Evolutionary conservation across 2,329 filamentous ascomycete genomes (phyloP).

Genomic region (Fusarium sp.): DNA sequence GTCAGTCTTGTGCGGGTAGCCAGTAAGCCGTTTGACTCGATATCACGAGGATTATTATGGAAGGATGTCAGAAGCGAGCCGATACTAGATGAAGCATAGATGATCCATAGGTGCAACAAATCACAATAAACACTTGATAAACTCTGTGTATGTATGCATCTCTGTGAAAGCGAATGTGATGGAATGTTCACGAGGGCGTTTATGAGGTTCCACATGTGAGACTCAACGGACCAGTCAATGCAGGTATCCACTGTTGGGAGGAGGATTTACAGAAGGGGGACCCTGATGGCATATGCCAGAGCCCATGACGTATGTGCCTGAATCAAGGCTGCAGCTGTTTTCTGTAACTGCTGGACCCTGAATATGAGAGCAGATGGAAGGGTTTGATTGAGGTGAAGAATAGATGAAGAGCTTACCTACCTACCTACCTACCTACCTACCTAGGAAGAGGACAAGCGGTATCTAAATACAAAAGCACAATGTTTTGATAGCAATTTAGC

Average conservation of each 20-base stretch:
- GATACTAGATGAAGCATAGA: background rate
- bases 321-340: background rate
- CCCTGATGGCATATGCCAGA: conserved; percentile 36
- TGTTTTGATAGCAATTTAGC: background rate
- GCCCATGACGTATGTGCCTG: conserved; percentile 13
- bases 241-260: background rate
- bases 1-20: background rate
- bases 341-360: conserved; percentile 21
- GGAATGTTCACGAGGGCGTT: conserved; percentile 18
- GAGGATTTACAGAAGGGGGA: conserved; percentile 15
- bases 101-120: background rate
- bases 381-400: background rate
- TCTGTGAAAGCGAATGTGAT: conserved; percentile 10
- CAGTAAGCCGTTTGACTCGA: background rate
- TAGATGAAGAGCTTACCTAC: background rate
- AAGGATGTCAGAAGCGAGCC: background rate
- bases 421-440: too few species aligned
- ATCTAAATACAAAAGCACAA: background rate
- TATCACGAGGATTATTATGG: conserved; percentile 12
- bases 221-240: background rate
- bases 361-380: background rate
- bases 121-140: background rate
- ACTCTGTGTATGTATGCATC: background rate
- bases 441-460: background rate
- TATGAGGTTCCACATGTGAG: conserved; percentile 14